phyloP scores from a whole-genome alignment of 805 yeast species.

The Candida multigemmis region DNA sequence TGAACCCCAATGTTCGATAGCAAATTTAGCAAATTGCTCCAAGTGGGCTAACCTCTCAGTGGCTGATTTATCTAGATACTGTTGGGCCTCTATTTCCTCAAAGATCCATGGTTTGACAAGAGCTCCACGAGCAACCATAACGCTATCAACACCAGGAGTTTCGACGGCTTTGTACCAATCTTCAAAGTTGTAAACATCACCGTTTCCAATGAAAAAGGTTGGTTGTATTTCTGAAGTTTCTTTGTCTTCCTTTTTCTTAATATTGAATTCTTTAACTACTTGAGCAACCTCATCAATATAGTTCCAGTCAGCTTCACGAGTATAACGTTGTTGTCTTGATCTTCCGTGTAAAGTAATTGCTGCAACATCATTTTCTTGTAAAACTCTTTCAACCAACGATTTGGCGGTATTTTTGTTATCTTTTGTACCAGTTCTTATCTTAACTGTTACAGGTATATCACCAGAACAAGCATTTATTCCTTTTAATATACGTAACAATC shows the following conservation, averaged over 20 bases:
- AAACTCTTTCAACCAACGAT: slow-evolving; percentile 57
- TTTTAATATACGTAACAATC: slow-evolving; percentile 65
- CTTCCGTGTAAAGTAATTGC: slow-evolving; percentile 95
- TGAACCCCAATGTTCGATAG: slow-evolving; percentile 95
- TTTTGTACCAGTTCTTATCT: slow-evolving; percentile 84
- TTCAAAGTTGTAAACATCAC: slow-evolving; percentile 79
- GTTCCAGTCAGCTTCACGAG: slow-evolving; percentile 88
- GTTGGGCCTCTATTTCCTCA: slow-evolving; percentile 86
- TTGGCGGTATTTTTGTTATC: slow-evolving; percentile 88
- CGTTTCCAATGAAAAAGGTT: slow-evolving; percentile 87
- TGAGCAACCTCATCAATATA: slow-evolving; percentile 71
- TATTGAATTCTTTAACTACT: slow-evolving; percentile 51
- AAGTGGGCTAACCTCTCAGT: slow-evolving; percentile 77
- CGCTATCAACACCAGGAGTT: slow-evolving; percentile 73
- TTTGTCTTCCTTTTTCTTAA: slow-evolving; percentile 50
- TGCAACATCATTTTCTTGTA: slow-evolving; percentile 74
- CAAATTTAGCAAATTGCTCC: slow-evolving; percentile 61
- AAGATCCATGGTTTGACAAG: slow-evolving; percentile 98
- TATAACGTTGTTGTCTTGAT: slow-evolving; percentile 91
- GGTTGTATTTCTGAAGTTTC: slow-evolving; percentile 48
- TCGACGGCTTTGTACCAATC: slow-evolving; percentile 76
- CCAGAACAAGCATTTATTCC: slow-evolving; percentile 86
- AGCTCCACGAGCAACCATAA: slow-evolving; percentile 98
- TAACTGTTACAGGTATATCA: slow-evolving; percentile 87
- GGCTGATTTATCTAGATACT: slow-evolving; percentile 85